Evolutionary conservation across 805 yeast genomes (phyloP), one percentile per base, ranked within the genome.

Genomic region (Yarrowia divulgata): DNA sequence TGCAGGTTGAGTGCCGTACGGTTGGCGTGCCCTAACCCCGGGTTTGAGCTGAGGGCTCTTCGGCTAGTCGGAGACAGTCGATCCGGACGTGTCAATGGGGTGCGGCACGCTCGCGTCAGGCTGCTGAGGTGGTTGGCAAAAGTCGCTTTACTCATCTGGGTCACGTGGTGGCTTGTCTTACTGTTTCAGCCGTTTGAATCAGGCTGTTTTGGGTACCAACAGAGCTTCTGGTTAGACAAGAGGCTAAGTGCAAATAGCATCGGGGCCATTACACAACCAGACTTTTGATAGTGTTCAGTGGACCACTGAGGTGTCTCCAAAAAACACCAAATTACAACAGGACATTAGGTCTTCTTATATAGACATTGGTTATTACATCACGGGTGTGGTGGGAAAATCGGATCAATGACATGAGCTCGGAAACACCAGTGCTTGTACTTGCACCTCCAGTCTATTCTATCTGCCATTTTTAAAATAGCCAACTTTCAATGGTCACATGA

Each of bases 1-100:
- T 60, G 66, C 66, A 60, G 42, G 52, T 34, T 19, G 42, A 60
- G 66, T 60, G 66, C 66, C 66, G 66, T 60, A 32, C 52, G 66
- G 66, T 60, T 60, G n/a, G 52, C 8, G 7, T 18, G 18, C 50
- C 66, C 66, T 60, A 60, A 60, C 66, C 66, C 66, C 10, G 48
- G 2, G 3, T 16, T 23, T 8, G 58, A 37, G 35, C 39, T 60
- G 52, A 58, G 50, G 13, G 13, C 14, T 8, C 34, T 48, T 35
- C 64, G 50, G 50, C 16, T 32, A 29, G 32, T 19, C 39, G 49
- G 50, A 48, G 52, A 34, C 29, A 37, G 48, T 12, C n/a, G 63
- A 42, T 57, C 63, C 63, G 63, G 10, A 13, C 6, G 19, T 35
- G 10, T 29, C n/a, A 40, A 6, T 40, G 39, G 14, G 13, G 37